A percentile compares a stretch with the other conserved stretches of the same genome.
Conservation (phyloP, 331 rosid species). For the Quercus phellos region DNA sequence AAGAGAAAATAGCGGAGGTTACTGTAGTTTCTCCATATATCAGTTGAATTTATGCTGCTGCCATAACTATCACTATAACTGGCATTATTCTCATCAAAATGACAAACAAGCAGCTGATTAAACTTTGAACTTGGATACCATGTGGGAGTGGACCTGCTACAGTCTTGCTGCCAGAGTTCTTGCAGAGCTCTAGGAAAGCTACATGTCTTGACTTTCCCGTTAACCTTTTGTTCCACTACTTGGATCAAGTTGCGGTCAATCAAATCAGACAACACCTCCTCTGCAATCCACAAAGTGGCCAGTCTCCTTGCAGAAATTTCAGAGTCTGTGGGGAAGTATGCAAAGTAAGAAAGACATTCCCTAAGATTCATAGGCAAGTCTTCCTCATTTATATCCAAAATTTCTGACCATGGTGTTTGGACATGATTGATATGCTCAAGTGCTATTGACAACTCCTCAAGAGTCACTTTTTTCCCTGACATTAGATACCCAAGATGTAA, state of each 20-base stretch:
- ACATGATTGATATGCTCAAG: background rate
- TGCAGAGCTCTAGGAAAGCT: background rate
- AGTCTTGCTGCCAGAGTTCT: background rate
- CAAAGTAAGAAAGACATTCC: background rate
- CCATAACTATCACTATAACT: too few relatives aligned
- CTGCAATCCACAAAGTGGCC: conserved; percentile 8
- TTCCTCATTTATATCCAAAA: too few relatives aligned
- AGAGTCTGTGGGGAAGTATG: background rate
- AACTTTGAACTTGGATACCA: too few relatives aligned
- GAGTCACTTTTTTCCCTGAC: background rate
- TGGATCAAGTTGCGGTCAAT: background rate
- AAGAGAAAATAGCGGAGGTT: background rate
- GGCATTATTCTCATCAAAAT: background rate
- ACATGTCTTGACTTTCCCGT: conserved; percentile 13
- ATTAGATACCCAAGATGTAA: background rate
- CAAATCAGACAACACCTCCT: background rate
- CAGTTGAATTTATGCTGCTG: too few relatives aligned
- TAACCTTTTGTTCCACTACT: background rate
- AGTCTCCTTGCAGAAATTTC: conserved; percentile 4
- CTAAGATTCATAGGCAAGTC: background rate
- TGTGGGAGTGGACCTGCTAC: background rate
- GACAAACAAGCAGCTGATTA: background rate
- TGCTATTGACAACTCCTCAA: background rate
- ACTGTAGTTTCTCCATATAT: background rate
- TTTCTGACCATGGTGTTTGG: too few relatives aligned